A percentile compares a stretch with the other conserved stretches of the same genome.
Conservation (phyloP, 805 yeast genomes). For the Teunomyces barrocoloradensis region DNA sequence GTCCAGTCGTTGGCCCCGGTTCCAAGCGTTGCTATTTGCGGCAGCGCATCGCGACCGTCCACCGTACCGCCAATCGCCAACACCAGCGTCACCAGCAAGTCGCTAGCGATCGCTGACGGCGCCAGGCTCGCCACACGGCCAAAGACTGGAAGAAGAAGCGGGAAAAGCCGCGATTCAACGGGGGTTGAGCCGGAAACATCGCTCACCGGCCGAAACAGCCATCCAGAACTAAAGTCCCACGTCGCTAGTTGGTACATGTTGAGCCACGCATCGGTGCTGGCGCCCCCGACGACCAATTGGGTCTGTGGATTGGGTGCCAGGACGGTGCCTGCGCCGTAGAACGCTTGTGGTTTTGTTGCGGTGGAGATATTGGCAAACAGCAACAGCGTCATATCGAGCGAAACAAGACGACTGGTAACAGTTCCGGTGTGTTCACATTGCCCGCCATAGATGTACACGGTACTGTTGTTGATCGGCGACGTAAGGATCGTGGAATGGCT, state of each 20-base stretch:
- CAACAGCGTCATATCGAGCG: constrained; percentile 36
- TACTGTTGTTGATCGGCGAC: constrained; percentile 29
- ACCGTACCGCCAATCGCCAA: constrained; percentile 64
- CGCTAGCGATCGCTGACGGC: constrained; percentile 25
- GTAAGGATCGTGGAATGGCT: constrained; percentile 42
- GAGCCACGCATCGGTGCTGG: constrained; percentile 62
- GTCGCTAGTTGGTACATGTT: constrained; percentile 70
- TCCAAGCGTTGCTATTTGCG: constrained; percentile 41
- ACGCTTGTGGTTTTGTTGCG: constrained; percentile 53
- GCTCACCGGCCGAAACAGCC: constrained; percentile 53
- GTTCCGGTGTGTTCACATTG: constrained; percentile 18
- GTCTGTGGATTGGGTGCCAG: constrained; percentile 46
- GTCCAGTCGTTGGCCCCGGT: constrained; percentile 30
- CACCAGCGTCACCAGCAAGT: constrained; percentile 38
- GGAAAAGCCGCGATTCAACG: constrained; percentile 52
- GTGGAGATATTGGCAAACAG: constrained; percentile 42
- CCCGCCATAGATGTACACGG: constrained; percentile 59
- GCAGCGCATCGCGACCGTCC: constrained; percentile 36
- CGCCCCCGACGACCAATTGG: constrained; percentile 65
- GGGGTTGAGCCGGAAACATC: constrained; percentile 15
- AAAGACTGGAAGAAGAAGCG: constrained; percentile 58
- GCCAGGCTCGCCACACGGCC: constrained; percentile 21
- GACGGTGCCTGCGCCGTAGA: constrained; percentile 49
- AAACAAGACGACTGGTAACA: constrained; percentile 43
- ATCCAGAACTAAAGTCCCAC: constrained; percentile 63